Conservation (phyloP, 225 moss, liverwort and hornwort genomes). For the Antitrichia curtipendula region DNA sequence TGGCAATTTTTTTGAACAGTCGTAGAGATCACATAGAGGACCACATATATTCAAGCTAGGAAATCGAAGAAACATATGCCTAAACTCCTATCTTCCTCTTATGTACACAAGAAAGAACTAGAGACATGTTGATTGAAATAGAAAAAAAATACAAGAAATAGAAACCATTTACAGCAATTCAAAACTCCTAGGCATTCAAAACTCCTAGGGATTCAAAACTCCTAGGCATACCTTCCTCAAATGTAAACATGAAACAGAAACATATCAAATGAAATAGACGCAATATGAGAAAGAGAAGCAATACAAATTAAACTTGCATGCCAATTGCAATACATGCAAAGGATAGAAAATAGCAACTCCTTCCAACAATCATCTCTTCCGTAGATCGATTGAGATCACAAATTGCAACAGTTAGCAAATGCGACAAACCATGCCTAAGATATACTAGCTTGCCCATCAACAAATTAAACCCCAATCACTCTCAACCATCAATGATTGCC, state of each 20-base stretch:
- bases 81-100: background rate
- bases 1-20: no score
- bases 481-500: background rate
- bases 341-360: background rate
- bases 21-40: no score
- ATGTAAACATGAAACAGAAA: no score
- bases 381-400: background rate
- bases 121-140: background rate
- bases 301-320: no score
- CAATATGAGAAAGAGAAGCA: background rate
- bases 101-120: background rate
- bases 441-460: background rate
- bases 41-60: no score
- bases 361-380: background rate
- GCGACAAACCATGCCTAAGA: background rate
- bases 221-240: background rate
- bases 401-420: background rate
- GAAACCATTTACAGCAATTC: background rate
- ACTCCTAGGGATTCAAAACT: background rate
- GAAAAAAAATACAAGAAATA: background rate
- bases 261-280: background rate
- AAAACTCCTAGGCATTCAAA: background rate
- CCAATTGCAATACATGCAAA: background rate
- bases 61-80: no score
- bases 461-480: background rate